Evolutionary conservation across 345 rosid genomes (phyloP), one percentile per base, ranked within the genome.

Genomic region (Rhizophora apiculata): DNA sequence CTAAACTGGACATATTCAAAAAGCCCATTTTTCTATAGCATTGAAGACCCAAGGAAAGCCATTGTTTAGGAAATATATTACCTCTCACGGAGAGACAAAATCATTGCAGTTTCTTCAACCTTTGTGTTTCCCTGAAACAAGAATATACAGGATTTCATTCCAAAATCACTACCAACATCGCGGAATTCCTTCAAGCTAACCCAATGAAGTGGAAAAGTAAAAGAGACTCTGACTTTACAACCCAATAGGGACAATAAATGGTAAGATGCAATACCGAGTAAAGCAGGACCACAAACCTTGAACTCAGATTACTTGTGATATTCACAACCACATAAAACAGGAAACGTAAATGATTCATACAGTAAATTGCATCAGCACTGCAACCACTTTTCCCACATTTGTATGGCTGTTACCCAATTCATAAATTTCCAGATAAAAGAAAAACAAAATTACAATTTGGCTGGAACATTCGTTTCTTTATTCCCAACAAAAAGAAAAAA

Each of bases 51-150:
- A 21, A 8, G 30, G 30, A 24, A 56, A 55, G n/a, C 8, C 4
- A 24, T 2, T 56, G 60, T 52, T 56, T 21, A 18, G 20, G 24
- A 37, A 68, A 57, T 16, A 61, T 4, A 49, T 54, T 78, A 92
- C 99, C 98, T 92, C 84, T 87, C 96, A 62, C 96, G 91, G 67
- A 92, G 93, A 24, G 89, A 68, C 79, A 95, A 81, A 79, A 92
- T 92, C 99, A 89, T 89, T 52, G 93, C 85, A 59, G 93, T 89
- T 79, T 92, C 98, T 67, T 90, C 99, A 31, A 79, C 85, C 66
- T 90, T 85, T 1, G 83, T 56, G 16, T 78, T 86, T 56, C 78
- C 88, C 96, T 90, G 78, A 63, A 68, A 43, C 32, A 10, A 56
- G 62, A 36, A 62, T 54, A 70, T 21, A 63, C 30, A 31, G 60